A percentile compares a stretch with the other conserved stretches of the same genome.
Conservation (phyloP, 495 filamentous ascomycete genomes). For the Tuber brumale region DNA sequence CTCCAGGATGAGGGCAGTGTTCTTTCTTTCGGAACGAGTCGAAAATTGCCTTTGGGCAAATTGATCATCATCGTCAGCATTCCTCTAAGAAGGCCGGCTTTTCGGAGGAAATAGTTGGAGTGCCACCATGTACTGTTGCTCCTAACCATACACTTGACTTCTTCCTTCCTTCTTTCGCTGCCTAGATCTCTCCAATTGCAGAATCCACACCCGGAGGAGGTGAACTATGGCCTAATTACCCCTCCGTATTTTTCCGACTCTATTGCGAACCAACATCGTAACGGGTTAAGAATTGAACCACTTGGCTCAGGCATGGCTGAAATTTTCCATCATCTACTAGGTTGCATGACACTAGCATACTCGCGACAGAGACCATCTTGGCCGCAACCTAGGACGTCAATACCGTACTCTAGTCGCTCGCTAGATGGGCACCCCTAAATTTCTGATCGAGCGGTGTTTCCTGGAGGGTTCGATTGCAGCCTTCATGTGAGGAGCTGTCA, state of each 20-base stretch:
- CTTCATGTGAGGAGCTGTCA: background rate
- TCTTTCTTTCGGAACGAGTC: background rate
- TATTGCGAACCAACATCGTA: background rate
- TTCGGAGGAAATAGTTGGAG: background rate
- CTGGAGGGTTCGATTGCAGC: background rate
- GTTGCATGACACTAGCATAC: background rate
- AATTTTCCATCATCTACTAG: background rate
- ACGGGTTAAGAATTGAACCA: constrained; percentile 2
- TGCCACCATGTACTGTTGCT: background rate
- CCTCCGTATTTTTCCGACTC: constrained; percentile 1
- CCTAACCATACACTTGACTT: background rate
- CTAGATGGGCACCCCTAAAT: background rate
- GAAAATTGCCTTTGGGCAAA: background rate
- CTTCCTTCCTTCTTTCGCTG: background rate
- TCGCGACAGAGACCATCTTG: background rate
- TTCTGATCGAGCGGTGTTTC: background rate
- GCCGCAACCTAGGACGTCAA: background rate
- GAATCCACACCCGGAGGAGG: background rate
- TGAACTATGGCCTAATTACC: background rate
- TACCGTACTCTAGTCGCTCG: background rate
- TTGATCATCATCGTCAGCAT: background rate
- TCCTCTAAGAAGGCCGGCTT: background rate
- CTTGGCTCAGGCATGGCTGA: background rate
- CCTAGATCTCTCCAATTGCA: background rate
- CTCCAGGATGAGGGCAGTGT: background rate